Base-by-base conservation (phyloP, 345 rosid species). In the Salix viminalis region DNA sequence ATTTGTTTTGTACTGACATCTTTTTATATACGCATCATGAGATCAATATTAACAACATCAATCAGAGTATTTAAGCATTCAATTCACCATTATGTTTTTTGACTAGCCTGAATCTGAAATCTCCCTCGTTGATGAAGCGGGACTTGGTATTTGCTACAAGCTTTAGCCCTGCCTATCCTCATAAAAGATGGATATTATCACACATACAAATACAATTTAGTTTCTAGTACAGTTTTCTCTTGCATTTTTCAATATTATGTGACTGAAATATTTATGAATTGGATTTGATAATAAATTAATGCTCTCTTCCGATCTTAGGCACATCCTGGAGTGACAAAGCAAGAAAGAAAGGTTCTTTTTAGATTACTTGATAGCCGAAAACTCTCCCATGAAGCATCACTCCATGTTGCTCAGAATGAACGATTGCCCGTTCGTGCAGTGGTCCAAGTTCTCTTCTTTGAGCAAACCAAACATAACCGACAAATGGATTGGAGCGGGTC, bases 391-490 rank as follows among this genome's bases (percentile, higher is more conserved):
- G 97, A 95, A 68, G 99, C 97, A 60, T 89, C 99, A 39, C 71
- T 84, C 58, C 99, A 93, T 21, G 98, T 93, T 0, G 90, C 93
- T 1, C 96, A 90, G 62, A 95, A 95, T 28, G 91, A 95, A 79
- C 88, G 99, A 34, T 82, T 95, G 76, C 97, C 99, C 0, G 91
- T 92, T 37, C 88, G 98, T 26, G 85, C 92, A 0, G 90, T 90
- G 19, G 84, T 95, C 37, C 94, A 95, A 76, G 94, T 95, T 67
- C 77, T 95, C 15, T 85, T 89, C 81, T 84, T 90, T 2, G 97
- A 93, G 75, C 97, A 93, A 82, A 80, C 84, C 74, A 93, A 91
- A 81, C 80, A 87, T 37, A 89, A 74, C 34, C 82, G 85, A 16
- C 87, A 90, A 48, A 71, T 85, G 0, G 92, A 93, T 7, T 89